Base-by-base conservation (phyloP, 805 yeast species). In the Sungouiozyma ichnusensis region DNA sequence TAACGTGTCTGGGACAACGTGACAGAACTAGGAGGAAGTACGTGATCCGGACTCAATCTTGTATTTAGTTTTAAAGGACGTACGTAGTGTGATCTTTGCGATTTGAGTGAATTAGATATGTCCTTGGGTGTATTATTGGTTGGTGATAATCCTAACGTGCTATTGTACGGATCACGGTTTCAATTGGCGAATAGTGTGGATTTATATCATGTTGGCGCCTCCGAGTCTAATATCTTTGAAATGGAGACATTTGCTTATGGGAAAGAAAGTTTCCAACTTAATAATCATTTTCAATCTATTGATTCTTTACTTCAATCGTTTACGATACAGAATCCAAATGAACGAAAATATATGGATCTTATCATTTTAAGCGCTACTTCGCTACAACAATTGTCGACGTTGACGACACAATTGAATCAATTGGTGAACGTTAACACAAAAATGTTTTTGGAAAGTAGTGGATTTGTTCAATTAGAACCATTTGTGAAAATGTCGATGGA, bases 401-500 rank as follows among this genome's bases (percentile, higher is more conserved):
- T 67, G 6, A 64, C 71, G 19, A 40, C 60, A 2, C 56, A 60
- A 32, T 46, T 74, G 17, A 47, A 62, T 3, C 53, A 65, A 1
- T 43, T 68, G 14, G 41, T 73, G 18, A 57, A 57, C 40, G 55
- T 55, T 46, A 68, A 53, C 17, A 69, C 85, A 17, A 62, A 74
- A 20, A 60, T 82, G 4, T 60, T 81, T 16, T 64, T 81, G 29
- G 90, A 82, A 61, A 72, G 78, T 40, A 73, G 85, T 0, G 82
- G 85, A 3, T 80, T 73, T 54, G 73, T 82, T 41, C 77, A 78
- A 54, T 56, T 82, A 40, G 88, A 81, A 55, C 77, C 82, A 3
- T 80, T 80, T 52, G 68, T 79, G 33, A 65, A 62, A 46, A 37
- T 33, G 31, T 24, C 38, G 19, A 20, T 19, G 54, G 57, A 62